Evolutionary conservation across 352 stramenopile genomes (phyloP), one percentile per base, ranked within the genome.

Genomic region (Pythium guiyangense): DNA sequence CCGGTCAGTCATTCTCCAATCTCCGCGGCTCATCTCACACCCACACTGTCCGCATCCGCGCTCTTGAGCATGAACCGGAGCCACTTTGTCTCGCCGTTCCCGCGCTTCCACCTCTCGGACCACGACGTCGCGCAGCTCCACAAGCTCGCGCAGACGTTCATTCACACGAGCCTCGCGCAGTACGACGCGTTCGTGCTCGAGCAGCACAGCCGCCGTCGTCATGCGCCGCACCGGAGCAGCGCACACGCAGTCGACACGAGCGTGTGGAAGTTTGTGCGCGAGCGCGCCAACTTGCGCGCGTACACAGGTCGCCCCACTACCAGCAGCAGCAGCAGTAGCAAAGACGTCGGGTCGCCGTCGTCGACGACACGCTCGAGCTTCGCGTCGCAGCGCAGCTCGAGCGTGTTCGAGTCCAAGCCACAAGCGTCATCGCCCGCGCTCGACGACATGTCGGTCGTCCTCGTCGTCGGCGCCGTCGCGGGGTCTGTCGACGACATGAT

Each of bases 401-500:
- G 14, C 39, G 9, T 45, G 15, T 20, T 22, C 14, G 39, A 27
- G 18, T 22, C 20, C 42, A 20, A 47, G 18, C 42, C 11, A 6
- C 42, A 27, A 6, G 6, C 27, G 14, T 34, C 52, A 6, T 20
- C 26, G 5, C 52, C n/a, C n/a, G n/a, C 31, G 40, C 42, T 44
- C 2, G 42, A 50, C n/a, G 29, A 51, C 20, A 39, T 77, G 6
- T 58, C 68, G 10, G 52, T 70, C 37, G 34, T 77, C 26, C 35
- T 70, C 27, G 64, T 64, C 0, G 58, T 76, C 15, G 69, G 72
- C 22, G 62, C 69, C 0, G 60, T 77, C 22, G 62, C 58, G 0
- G 69, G 67, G 6, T 67, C 59, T 0, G 27, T 81, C 44, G 69
- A 79, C 44, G 69, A 81, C 52, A 61, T 62, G 26, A 73, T 81